Evolutionary conservation across 2,329 filamentous ascomycete species (phyloP).

Genomic region (Cyphellophora europaea): DNA sequence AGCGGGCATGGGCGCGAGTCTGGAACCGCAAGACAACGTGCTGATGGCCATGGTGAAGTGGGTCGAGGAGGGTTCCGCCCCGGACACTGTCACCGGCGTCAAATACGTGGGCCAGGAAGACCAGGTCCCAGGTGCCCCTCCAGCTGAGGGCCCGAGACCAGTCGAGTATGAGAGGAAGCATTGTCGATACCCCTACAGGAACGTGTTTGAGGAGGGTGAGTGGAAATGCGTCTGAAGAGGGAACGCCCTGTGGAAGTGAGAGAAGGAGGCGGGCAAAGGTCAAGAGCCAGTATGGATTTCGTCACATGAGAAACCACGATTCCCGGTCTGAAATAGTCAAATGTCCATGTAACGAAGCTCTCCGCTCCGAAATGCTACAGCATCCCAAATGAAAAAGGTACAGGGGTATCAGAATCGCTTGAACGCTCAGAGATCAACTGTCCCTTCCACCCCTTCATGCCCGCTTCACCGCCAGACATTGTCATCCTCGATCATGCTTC

Average conservation of each 20-base stretch:
- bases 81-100: slow-evolving; percentile 31
- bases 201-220: slow-evolving; percentile 1
- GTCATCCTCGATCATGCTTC: slow-evolving; percentile 13
- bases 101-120: slow-evolving; percentile 26
- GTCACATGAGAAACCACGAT: too few relatives aligned
- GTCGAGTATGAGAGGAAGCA: slow-evolving; percentile 37
- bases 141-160: slow-evolving; percentile 21
- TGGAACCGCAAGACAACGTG: slow-evolving; percentile 33
- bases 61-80: slow-evolving; percentile 36
- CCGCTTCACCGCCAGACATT: slow-evolving; percentile 12
- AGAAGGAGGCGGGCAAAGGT: too few relatives aligned
- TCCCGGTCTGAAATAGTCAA: too few relatives aligned
- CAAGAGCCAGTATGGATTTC: too few relatives aligned
- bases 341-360: too few relatives aligned
- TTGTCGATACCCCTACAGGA: slow-evolving; percentile 28
- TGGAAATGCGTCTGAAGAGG: background rate
- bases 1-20: slow-evolving; percentile 7
- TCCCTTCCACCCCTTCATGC: too few relatives aligned
- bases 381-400: too few relatives aligned
- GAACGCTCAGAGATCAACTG: slow-evolving; percentile 2
- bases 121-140: background rate
- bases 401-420: slow-evolving; percentile 1
- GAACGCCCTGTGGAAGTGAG: too few relatives aligned
- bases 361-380: too few relatives aligned
- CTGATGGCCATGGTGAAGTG: slow-evolving; percentile 40